These are phyloP conservation scores for Aspergillus arachidicola DNA, from an alignment of 2,329 filamentous ascomycete species.

Conservation along the genomic window DNA sequence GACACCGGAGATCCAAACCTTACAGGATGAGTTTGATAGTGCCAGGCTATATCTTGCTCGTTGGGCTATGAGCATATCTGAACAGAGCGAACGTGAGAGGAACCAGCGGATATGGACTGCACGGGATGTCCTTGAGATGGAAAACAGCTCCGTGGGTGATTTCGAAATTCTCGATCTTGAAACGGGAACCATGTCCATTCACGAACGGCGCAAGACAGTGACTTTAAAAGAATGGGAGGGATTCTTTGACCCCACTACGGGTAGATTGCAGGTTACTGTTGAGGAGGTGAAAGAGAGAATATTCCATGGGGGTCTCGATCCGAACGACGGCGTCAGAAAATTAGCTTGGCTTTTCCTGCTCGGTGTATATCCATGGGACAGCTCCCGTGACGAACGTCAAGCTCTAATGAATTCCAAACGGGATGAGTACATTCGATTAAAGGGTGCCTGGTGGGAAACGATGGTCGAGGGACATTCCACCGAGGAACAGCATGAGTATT, in stretches of 20 bases:
- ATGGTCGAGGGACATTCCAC: slow-evolving; percentile 81
- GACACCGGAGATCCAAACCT: slow-evolving; percentile 90
- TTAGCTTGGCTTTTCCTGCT: slow-evolving; percentile 96
- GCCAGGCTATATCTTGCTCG: slow-evolving; percentile 90
- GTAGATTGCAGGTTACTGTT: slow-evolving; percentile 74
- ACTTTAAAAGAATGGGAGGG: slow-evolving; percentile 85
- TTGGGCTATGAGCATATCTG: slow-evolving; percentile 98
- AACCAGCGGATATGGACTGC: slow-evolving; percentile 91
- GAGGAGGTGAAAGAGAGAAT: slow-evolving; percentile 97
- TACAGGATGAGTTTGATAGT: slow-evolving; percentile 97
- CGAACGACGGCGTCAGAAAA: slow-evolving; percentile 89
- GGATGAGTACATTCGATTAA: slow-evolving; percentile 92
- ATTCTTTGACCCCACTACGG: slow-evolving; percentile 78
- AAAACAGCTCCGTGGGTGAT: slow-evolving; percentile 91
- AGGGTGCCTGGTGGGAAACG: slow-evolving; percentile 94
- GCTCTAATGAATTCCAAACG: slow-evolving; percentile 80
- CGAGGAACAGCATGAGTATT: slow-evolving; percentile 86
- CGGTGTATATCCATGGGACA: slow-evolving; percentile 92
- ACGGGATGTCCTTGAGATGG: slow-evolving; percentile 86
- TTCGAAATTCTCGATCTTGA: slow-evolving; percentile 90
- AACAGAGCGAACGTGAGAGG: slow-evolving; percentile 88
- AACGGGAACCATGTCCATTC: slow-evolving; percentile 69
- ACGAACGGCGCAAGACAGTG: slow-evolving; percentile 76
- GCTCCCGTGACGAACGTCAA: slow-evolving; percentile 79
- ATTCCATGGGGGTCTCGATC: slow-evolving; percentile 88